Evolutionary conservation across 2,329 filamentous ascomycete genomes (phyloP).

Genomic region (Metarhizium humberi): DNA sequence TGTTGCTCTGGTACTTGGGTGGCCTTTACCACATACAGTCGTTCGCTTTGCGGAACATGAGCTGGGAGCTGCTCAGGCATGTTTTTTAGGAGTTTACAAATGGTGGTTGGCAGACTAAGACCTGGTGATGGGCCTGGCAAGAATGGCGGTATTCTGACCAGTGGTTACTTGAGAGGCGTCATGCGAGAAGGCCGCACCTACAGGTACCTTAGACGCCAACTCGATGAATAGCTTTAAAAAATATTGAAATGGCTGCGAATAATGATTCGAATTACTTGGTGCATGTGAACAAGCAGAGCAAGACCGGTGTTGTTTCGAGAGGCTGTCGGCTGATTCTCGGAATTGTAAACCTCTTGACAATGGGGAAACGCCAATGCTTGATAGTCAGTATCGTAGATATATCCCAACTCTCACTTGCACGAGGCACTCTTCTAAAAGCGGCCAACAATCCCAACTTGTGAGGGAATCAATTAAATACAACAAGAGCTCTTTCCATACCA

Average conservation of each 20-base stretch:
- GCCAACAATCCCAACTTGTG: too few species aligned
- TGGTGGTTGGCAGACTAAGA: background rate
- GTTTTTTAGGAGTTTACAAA: background rate
- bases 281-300: background rate
- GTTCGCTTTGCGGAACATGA: background rate
- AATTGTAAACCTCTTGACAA: background rate
- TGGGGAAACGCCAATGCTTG: too few species aligned
- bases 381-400: too few species aligned
- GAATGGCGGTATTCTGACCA: background rate
- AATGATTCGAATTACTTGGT: background rate
- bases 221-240: background rate
- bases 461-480: too few species aligned
- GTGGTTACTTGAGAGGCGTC: background rate
- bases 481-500: background rate
- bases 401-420: too few species aligned
- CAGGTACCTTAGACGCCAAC: background rate
- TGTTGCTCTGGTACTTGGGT: background rate
- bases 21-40: background rate
- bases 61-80: background rate
- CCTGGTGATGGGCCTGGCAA: background rate
- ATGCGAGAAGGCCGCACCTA: background rate
- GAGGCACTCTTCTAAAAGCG: too few species aligned
- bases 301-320: background rate
- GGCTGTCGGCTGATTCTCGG: slow-evolving; percentile 5
- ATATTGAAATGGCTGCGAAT: background rate